phyloP scores from a whole-genome alignment of 768 basidiomycete genomes.

The Mycena venus region DNA sequence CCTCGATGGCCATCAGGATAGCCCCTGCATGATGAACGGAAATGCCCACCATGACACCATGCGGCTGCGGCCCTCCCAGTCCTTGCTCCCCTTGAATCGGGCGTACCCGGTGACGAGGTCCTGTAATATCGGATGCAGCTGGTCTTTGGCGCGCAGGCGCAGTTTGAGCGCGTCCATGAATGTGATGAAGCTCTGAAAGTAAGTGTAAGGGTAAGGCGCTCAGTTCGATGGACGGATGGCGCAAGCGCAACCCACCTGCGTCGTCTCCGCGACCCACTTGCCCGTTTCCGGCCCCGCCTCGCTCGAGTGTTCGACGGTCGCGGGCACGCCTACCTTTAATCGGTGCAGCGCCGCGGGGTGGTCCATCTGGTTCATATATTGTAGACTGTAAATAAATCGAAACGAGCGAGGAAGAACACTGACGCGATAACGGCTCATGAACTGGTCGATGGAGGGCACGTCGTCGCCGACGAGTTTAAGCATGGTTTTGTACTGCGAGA shows the following conservation, averaged over 20 bases:
- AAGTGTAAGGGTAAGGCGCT: neutral
- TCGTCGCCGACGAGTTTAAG: constrained; percentile 94
- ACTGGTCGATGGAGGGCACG: constrained; percentile 87
- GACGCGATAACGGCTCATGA: constrained; percentile 91
- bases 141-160: constrained; percentile 95
- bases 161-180: constrained; percentile 98
- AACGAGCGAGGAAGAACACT: neutral
- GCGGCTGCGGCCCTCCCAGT: constrained; percentile 95
- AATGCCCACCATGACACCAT: constrained; percentile 90
- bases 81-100: constrained; percentile 93
- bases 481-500: constrained; percentile 98
- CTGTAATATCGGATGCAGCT: constrained; percentile 93
- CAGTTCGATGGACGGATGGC: constrained; percentile 1
- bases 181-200: constrained; percentile 93
- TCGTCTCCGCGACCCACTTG: constrained; percentile 98
- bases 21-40: constrained; percentile 1
- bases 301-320: constrained; percentile 95
- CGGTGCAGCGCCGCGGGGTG: constrained; percentile 93
- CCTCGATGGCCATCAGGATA: constrained; percentile 59
- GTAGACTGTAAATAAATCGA: neutral
- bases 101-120: constrained; percentile 97
- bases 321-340: constrained; percentile 92
- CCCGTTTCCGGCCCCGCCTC: constrained; percentile 94
- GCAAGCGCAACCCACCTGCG: constrained; percentile 70
- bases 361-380: constrained; percentile 79